Evolutionary conservation across 441 rosid species (phyloP), one percentile per base, ranked within the genome.

Genomic region (Pelargonium myrrhifolium): DNA sequence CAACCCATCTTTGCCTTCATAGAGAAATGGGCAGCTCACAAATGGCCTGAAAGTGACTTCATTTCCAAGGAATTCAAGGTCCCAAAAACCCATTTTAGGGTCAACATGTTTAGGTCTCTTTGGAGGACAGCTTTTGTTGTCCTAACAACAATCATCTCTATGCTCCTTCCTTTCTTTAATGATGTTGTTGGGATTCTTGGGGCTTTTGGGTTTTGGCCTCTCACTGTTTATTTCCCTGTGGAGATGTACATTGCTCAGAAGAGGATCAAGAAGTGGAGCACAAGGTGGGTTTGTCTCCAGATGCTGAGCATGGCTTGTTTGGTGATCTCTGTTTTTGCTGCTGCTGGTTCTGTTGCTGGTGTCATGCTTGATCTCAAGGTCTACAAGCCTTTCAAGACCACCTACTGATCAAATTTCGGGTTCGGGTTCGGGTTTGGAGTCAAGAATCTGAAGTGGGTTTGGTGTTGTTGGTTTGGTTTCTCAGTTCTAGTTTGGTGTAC

Each of bases 171-270:
- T 0, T 81, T 80, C 71, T 83, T 83, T 45, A 83, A 83, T 17
- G 81, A 81, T 17, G 76, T 83, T 0, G 84, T 83, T 0, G 84
- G 84, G 26, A 65, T 83, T 20, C 76, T 83, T 11, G 86, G 86
- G 49, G 84, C 86, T 10, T 26, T 83, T 4, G 86, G 80, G 67
- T 83, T 83, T 66, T 83, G 86, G 86, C 86, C 86, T 22, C 67
- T 83, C 21, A 79, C 86, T 2, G 83, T 82, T n/a, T 82, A 75
- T 39, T 78, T 83, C 65, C 86, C 86, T 0, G 81, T 83, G 64
- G 84, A 78, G 79, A 83, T 80, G 84, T 83, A 83, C 21, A 81
- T 80, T 15, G 56, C 69, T 9, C 86, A 83, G 73, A 83, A 74
- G 67, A 71, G 70, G 35, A 78, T 80, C 17, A 62, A 69, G 42